Conservation (phyloP, 805 yeast species). For the Allodekkera sacchari region DNA sequence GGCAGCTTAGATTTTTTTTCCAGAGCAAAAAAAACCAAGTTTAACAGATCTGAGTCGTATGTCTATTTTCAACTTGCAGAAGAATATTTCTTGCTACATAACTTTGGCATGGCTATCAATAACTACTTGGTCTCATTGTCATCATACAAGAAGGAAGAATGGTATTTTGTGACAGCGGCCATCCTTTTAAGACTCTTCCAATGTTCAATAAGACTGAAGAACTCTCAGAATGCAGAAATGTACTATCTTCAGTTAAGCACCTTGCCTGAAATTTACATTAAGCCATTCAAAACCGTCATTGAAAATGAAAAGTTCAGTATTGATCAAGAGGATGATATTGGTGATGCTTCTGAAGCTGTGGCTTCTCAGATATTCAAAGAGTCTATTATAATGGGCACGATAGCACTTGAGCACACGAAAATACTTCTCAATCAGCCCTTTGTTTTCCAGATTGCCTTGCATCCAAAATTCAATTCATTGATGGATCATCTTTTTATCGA, state of each 20-base stretch:
- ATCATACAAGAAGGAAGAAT: conserved; percentile 30
- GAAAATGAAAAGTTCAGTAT: conserved; percentile 1
- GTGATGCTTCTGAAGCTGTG: conserved; percentile 4
- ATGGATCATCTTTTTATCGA: conserved; percentile 11
- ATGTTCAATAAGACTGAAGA: conserved; percentile 28
- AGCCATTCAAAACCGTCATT: conserved; percentile 3
- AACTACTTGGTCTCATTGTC: conserved; percentile 31
- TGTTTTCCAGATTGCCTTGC: conserved; percentile 25
- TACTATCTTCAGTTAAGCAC: conserved; percentile 27
- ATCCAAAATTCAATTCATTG: conserved; percentile 19
- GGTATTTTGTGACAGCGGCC: conserved; percentile 28
- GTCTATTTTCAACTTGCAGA: conserved; percentile 46
- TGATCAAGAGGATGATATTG: conserved; percentile 3
- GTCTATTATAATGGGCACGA: conserved; percentile 11
- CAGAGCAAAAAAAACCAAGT: conserved; percentile 25
- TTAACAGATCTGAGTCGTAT: conserved; percentile 32
- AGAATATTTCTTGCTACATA: conserved; percentile 24
- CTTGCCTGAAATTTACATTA: conserved; percentile 9
- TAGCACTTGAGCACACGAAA: conserved; percentile 11
- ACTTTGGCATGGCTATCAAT: conserved; percentile 34
- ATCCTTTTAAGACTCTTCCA: conserved; percentile 30
- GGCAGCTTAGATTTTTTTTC: conserved; percentile 29
- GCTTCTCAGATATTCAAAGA: conserved; percentile 11
- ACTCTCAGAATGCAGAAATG: conserved; percentile 24
- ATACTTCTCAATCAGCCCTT: conserved; percentile 15